phyloP scores from a whole-genome alignment of 768 basidiomycete genomes.

The Leccinum boreale region DNA sequence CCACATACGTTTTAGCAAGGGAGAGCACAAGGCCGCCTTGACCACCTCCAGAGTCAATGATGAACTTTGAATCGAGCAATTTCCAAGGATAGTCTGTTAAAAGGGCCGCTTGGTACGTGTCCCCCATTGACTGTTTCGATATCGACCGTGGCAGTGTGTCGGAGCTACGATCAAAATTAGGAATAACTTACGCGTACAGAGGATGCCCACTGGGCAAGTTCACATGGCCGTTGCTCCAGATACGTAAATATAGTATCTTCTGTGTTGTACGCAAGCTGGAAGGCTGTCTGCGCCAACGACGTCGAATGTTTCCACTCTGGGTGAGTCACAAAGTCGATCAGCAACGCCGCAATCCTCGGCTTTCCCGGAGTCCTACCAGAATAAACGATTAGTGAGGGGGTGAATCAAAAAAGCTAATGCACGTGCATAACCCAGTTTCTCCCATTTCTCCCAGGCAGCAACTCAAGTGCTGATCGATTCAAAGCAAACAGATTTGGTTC shows the following conservation, averaged over 20 bases:
- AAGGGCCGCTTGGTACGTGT: slow-evolving; percentile 2
- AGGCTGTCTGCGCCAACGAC: not conserved
- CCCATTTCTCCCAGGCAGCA: not conserved
- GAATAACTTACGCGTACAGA: not conserved
- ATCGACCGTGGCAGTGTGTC: not conserved
- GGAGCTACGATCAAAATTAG: not conserved
- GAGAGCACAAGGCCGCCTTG: slow-evolving; percentile 1
- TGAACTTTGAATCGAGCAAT: not conserved
- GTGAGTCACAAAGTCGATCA: slow-evolving; percentile 1
- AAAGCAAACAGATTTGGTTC: not conserved
- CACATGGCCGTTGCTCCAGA: not conserved
- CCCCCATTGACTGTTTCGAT: slow-evolving; percentile 1
- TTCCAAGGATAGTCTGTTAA: slow-evolving; percentile 5
- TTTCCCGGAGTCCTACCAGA: slow-evolving; percentile 1
- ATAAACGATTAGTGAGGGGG: not conserved
- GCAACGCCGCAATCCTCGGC: not conserved
- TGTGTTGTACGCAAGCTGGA: not conserved
- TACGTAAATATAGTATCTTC: not conserved
- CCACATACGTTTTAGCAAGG: not conserved
- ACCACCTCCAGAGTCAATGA: not conserved
- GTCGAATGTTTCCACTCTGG: slow-evolving; percentile 5
- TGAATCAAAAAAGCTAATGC: not conserved
- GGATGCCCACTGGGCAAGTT: slow-evolving; percentile 4
- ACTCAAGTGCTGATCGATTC: not conserved
- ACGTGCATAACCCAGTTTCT: slow-evolving; percentile 2